Conservation (phyloP, 495 filamentous ascomycete genomes). For the Parathielavia appendiculata region DNA sequence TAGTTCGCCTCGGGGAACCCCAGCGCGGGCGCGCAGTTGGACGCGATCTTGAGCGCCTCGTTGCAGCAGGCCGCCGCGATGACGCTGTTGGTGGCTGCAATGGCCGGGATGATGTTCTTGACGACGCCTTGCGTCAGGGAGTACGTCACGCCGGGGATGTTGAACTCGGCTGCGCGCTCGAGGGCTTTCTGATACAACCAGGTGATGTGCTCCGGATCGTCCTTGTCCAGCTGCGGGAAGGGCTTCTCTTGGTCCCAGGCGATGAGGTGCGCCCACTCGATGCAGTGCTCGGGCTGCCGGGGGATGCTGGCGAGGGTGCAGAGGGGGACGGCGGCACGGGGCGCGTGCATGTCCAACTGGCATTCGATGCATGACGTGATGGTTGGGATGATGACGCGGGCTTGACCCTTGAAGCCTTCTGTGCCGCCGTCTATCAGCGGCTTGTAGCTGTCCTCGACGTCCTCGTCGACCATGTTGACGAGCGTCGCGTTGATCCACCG, state of each 20-base stretch:
- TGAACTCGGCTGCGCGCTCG: constrained; percentile 75
- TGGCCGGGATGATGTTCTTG: constrained; percentile 99
- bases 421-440: constrained; percentile 96
- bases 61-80: constrained; percentile 94
- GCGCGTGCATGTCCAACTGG: constrained; percentile 96
- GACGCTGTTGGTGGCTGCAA: constrained; percentile 95
- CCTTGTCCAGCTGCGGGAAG: constrained; percentile 73
- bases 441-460: constrained; percentile 71
- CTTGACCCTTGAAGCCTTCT: constrained; percentile 97
- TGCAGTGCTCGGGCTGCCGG: constrained; percentile 94
- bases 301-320: constrained; percentile 97
- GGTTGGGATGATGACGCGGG: constrained; percentile 85
- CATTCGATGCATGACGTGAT: constrained; percentile 96
- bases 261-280: constrained; percentile 96
- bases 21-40: constrained; percentile 70
- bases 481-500: constrained; percentile 97
- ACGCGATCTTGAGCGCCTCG: constrained; percentile 92
- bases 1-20: constrained; percentile 62
- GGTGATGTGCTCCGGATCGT: constrained; percentile 93
- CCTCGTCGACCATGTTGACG: constrained; percentile 74
- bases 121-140: constrained; percentile 96
- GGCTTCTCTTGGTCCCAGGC: constrained; percentile 60
- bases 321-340: constrained; percentile 85
- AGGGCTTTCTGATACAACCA: constrained; percentile 92
- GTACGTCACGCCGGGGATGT: constrained; percentile 91